Percentiles rank a stretch among this genome's conserved stretches.
Conservation (phyloP, 2,329 filamentous ascomycete species). For the Beauveria medogensis region DNA sequence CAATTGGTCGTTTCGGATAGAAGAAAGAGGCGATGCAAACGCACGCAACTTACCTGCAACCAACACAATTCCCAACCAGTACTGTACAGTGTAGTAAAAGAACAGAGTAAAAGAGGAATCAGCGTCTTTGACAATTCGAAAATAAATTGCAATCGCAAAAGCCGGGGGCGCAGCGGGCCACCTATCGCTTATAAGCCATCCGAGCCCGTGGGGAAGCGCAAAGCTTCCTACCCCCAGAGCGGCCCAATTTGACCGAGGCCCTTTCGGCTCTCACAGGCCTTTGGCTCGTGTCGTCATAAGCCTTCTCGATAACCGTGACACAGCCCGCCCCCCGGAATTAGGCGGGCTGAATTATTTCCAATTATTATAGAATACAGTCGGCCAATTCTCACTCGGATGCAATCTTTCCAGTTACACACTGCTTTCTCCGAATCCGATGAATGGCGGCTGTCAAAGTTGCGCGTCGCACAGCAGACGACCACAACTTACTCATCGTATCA, state of each 20-base stretch:
- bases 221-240: neutral
- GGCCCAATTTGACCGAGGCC: conserved; percentile 5
- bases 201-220: conserved; percentile 2
- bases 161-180: neutral
- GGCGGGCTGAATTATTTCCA: neutral
- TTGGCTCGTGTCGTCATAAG: conserved; percentile 5
- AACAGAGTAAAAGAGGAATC: neutral
- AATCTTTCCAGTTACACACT: neutral
- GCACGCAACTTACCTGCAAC: neutral
- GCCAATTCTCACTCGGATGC: neutral
- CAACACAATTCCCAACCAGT: neutral
- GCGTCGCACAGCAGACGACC: neutral
- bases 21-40: neutral
- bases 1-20: no score
- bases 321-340: no score
- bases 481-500: neutral
- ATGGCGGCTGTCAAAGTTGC: neutral
- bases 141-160: neutral
- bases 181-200: conserved; percentile 8
- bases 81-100: neutral
- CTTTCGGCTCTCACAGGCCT: conserved; percentile 6
- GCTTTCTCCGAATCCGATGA: neutral
- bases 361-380: no score
- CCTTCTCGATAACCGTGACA: neutral
- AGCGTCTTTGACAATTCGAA: neutral